These are phyloP conservation scores for Rachicladosporium sp. DNA, from an alignment of 2,329 filamentous ascomycete species.

Conservation along the genomic window DNA sequence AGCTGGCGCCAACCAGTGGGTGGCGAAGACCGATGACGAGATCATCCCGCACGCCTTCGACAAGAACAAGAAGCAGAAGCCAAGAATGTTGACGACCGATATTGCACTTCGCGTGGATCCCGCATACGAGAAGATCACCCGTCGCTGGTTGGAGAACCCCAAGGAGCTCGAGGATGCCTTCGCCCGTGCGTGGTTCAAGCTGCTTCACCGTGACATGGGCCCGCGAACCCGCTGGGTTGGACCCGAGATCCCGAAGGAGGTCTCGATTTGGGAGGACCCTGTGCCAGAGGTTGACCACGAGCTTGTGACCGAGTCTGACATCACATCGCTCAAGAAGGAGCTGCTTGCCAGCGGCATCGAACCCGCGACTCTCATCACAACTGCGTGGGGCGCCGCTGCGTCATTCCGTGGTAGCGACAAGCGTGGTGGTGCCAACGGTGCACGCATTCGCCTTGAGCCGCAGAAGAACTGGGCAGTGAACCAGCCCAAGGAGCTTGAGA, in stretches of 20 bases:
- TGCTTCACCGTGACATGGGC: conserved; percentile 68
- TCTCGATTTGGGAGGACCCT: conserved; percentile 63
- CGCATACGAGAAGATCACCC: conserved; percentile 62
- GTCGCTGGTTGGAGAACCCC: conserved; percentile 55
- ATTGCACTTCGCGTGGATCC: conserved; percentile 60
- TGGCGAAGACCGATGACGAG: conserved; percentile 53
- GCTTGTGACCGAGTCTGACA: conserved; percentile 49
- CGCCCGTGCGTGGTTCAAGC: conserved; percentile 69
- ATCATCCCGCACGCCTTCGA: conserved; percentile 64
- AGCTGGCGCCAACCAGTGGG: conserved; percentile 65
- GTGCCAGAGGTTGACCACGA: conserved; percentile 48
- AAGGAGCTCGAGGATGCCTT: conserved; percentile 59
- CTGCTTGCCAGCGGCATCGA: conserved; percentile 52
- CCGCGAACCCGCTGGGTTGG: conserved; percentile 59
- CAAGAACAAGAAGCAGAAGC: conserved; percentile 56
- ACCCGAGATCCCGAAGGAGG: conserved; percentile 59
- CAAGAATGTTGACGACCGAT: conserved; percentile 68
- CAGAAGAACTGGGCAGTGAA: conserved; percentile 61
- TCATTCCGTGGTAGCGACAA: conserved; percentile 67
- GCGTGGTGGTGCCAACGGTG: conserved; percentile 71
- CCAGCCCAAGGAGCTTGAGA: conserved; percentile 53
- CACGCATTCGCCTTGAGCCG: conserved; percentile 60
- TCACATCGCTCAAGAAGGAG: conserved; percentile 54
- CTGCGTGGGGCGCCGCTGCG: conserved; percentile 58
- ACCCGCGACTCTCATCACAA: conserved; percentile 49